Conservation (phyloP, 73 alveolate species). For the Uronychia setigera region DNA sequence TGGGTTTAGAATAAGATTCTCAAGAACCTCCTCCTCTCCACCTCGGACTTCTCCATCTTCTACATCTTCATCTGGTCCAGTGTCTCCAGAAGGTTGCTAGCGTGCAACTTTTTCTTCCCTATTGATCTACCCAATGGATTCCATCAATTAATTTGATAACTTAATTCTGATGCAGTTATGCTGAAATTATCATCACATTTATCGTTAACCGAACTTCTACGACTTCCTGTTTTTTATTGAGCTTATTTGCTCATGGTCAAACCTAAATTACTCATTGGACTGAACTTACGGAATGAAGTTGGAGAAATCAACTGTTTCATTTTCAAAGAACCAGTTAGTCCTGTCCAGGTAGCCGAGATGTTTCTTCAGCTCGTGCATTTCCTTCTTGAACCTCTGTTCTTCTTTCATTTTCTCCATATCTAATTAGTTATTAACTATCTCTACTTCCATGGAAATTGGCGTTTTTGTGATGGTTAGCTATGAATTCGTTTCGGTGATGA, state of each 20-base stretch:
- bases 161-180: too few species aligned
- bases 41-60: not conserved
- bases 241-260: too few species aligned
- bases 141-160: too few species aligned
- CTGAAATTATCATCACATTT: too few species aligned
- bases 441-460: not conserved
- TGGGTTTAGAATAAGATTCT: not conserved
- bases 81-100: not conserved
- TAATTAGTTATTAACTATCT: too few species aligned
- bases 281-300: conserved; percentile 27
- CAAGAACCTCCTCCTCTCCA: not conserved
- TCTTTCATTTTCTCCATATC: conserved; percentile 5
- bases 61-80: not conserved
- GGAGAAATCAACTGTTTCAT: conserved; percentile 31
- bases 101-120: too few species aligned
- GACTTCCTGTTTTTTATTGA: too few species aligned
- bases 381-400: conserved; percentile 13
- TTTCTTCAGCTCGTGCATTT: conserved; percentile 29
- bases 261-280: too few species aligned
- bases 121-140: not conserved
- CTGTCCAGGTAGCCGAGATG: conserved; percentile 23
- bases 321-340: conserved; percentile 47
- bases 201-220: too few species aligned
- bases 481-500: not conserved
- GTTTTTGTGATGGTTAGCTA: not conserved